These are phyloP conservation scores for Colletotrichum sp. DNA, from an alignment of 2,329 filamentous ascomycete genomes.

Conservation along the genomic window DNA sequence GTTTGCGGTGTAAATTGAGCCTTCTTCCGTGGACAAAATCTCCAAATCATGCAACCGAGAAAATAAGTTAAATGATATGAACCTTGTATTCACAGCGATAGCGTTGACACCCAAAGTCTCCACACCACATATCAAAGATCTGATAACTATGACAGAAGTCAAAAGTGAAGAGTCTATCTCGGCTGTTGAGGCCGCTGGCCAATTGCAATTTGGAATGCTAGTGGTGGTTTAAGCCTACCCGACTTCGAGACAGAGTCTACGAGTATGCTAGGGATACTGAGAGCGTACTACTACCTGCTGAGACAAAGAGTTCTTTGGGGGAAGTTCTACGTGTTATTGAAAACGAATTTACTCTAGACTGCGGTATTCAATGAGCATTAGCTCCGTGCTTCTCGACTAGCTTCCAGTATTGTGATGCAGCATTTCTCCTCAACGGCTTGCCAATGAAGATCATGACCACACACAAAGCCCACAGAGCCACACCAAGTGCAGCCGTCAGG, in stretches of 20 bases:
- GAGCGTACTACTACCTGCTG: background rate
- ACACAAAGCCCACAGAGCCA: conserved; percentile 22
- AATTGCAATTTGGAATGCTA: background rate
- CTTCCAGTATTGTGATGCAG: conserved; percentile 24
- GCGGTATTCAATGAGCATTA: background rate
- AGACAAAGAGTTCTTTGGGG: background rate
- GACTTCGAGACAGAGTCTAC: background rate
- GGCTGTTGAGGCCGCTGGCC: background rate
- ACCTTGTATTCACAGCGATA: background rate
- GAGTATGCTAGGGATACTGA: background rate
- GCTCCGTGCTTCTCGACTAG: conserved; percentile 16
- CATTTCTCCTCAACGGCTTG: conserved; percentile 21
- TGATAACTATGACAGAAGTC: background rate
- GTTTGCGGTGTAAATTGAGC: background rate
- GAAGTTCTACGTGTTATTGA: background rate
- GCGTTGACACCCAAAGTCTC: background rate
- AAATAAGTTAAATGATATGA: background rate
- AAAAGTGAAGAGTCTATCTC: background rate
- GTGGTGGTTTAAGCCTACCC: background rate
- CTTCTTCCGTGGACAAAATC: background rate
- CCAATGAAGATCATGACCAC: background rate
- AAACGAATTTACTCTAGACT: background rate
- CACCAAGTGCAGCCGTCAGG: conserved; percentile 23
- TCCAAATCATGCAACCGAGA: background rate
- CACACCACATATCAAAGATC: background rate